Conservation (phyloP, 1,284 basidiomycete species). For the Ceratobasidium sp. region DNA sequence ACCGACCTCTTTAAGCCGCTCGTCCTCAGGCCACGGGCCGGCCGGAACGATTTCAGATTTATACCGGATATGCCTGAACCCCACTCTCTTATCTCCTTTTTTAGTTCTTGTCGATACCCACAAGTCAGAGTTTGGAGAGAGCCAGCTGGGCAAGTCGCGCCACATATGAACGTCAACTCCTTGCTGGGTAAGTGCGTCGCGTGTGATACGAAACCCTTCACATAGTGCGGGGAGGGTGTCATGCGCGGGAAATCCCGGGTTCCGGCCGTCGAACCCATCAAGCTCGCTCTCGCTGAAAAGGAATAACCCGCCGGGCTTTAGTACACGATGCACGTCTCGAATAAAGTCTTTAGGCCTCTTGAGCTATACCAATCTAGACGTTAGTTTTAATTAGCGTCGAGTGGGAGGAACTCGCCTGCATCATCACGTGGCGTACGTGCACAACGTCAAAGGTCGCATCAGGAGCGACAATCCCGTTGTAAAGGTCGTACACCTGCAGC, state of each 20-base stretch:
- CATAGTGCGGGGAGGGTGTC: slow-evolving; percentile 3
- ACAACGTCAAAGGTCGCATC: slow-evolving; percentile 12
- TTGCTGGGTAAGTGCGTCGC: slow-evolving; percentile 4
- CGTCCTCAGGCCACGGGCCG: slow-evolving; percentile 14
- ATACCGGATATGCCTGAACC: background rate
- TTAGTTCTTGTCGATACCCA: background rate
- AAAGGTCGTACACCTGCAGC: slow-evolving; percentile 27
- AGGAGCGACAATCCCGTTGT: background rate
- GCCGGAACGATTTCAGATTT: slow-evolving; percentile 13
- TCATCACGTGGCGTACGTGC: slow-evolving; percentile 5
- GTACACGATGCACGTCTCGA: slow-evolving; percentile 1
- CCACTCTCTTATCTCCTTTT: background rate
- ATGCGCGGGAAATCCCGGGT: background rate
- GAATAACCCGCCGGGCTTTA: slow-evolving; percentile 15
- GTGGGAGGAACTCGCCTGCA: background rate
- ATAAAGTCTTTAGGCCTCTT: background rate
- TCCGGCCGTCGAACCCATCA: slow-evolving; percentile 17
- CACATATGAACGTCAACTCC: slow-evolving; percentile 34
- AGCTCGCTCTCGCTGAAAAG: slow-evolving; percentile 15
- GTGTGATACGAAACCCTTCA: slow-evolving; percentile 18
- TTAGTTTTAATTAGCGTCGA: background rate
- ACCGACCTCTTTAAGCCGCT: slow-evolving; percentile 10
- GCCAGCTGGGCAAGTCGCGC: slow-evolving; percentile 19
- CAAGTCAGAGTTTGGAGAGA: slow-evolving; percentile 15
- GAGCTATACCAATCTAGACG: background rate